Evolutionary conservation across 352 stramenopile genomes (phyloP).

Genomic region (Globisporangium cederbergense): DNA sequence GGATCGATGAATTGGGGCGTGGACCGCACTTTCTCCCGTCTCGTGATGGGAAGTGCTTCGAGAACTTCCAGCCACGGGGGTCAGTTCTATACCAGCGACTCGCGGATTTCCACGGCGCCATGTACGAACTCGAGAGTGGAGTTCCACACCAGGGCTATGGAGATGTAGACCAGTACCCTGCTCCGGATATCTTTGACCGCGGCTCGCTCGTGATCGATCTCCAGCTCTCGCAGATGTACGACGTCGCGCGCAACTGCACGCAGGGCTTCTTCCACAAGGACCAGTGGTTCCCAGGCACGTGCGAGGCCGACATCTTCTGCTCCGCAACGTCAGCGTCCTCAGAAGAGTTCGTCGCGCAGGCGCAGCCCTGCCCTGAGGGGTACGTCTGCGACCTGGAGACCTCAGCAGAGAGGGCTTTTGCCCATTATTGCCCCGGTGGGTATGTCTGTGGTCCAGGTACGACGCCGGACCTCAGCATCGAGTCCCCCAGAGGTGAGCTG

Average conservation of each 20-base stretch:
- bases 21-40: constrained; percentile 90
- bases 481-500: constrained; percentile 88
- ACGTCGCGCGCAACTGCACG: constrained; percentile 92
- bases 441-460: constrained; percentile 94
- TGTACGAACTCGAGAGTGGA: constrained; percentile 91
- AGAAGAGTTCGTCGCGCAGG: constrained; percentile 56
- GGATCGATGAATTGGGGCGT: constrained; percentile 91
- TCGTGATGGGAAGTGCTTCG: constrained; percentile 89
- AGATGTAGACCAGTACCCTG: constrained; percentile 60
- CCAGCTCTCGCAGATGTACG: constrained; percentile 73
- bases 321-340: constrained; percentile 15
- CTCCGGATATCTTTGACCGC: constrained; percentile 81
- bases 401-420: constrained; percentile 70
- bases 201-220: constrained; percentile 88
- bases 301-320: constrained; percentile 96
- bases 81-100: constrained; percentile 93
- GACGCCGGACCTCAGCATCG: constrained; percentile 90
- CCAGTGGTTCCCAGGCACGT: constrained; percentile 95
- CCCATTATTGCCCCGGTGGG: constrained; percentile 82
- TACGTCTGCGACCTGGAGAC: constrained; percentile 94
- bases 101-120: constrained; percentile 91
- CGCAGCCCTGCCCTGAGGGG: constrained; percentile 91
- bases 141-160: constrained; percentile 94
- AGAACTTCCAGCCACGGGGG: constrained; percentile 87
- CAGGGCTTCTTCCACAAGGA: constrained; percentile 86